Conservation (phyloP, 1,139 yeast species). For the Scheffersomyces parashehatae region DNA sequence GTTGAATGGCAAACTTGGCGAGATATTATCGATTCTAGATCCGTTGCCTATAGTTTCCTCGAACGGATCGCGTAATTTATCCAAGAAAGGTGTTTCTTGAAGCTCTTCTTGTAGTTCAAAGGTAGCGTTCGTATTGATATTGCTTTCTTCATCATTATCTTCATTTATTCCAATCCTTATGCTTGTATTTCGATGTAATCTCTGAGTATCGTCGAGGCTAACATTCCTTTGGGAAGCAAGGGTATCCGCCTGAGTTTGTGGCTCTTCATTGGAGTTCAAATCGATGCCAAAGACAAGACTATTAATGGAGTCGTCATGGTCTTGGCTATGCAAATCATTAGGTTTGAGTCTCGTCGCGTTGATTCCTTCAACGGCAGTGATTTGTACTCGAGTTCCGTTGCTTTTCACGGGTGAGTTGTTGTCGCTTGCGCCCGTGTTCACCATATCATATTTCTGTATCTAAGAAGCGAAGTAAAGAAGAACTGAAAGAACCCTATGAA, state of each 20-base stretch:
- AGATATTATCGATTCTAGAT: not conserved
- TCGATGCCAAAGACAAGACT: constrained; percentile 9
- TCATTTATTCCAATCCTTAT: not conserved
- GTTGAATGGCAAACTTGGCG: not conserved
- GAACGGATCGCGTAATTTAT: constrained; percentile 10
- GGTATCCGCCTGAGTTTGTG: constrained; percentile 3
- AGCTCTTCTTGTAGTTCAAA: constrained; percentile 5
- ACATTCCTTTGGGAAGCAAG: not conserved
- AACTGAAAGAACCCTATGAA: no score
- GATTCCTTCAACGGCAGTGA: not conserved
- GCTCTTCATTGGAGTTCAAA: not conserved
- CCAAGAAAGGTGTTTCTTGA: constrained; percentile 10
- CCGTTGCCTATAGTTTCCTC: constrained; percentile 2
- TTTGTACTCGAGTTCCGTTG: not conserved
- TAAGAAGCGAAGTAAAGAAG: no score
- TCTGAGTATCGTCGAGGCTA: not conserved
- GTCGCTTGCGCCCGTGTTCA: no score
- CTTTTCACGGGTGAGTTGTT: not conserved
- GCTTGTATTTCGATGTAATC: not conserved
- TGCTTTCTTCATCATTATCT: not conserved
- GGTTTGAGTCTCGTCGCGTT: no score
- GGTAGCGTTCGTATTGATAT: constrained; percentile 1
- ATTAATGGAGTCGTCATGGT: constrained; percentile 4
- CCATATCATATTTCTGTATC: no score
- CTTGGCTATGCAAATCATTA: not conserved